A percentile compares a stretch with the other conserved stretches of the same genome.
Conservation (phyloP, 768 basidiomycete genomes). For the Suillus subluteus region DNA sequence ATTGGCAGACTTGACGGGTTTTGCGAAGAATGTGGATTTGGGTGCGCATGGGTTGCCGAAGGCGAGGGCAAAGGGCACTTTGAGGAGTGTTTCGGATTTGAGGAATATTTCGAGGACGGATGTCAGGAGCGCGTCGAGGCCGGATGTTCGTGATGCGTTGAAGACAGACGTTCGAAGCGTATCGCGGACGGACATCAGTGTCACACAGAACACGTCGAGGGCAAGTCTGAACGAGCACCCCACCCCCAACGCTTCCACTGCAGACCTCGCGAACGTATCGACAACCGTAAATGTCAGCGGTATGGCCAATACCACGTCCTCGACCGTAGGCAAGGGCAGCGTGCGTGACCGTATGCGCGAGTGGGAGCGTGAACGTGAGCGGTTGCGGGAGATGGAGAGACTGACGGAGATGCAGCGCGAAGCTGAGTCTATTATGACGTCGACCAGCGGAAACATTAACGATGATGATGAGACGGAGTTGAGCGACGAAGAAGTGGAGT, state of each 20-base stretch:
- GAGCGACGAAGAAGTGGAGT: slow-evolving; percentile 30
- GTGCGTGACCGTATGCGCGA: slow-evolving; percentile 68
- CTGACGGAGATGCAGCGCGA: slow-evolving; percentile 61
- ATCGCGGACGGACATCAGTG: background rate
- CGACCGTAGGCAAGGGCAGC: slow-evolving; percentile 29
- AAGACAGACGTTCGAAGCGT: background rate
- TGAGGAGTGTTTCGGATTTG: slow-evolving; percentile 45
- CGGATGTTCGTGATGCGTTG: background rate
- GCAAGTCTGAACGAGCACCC: slow-evolving; percentile 22
- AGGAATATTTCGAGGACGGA: slow-evolving; percentile 17
- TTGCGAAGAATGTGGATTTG: slow-evolving; percentile 36
- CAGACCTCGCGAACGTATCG: slow-evolving; percentile 23
- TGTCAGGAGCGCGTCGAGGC: slow-evolving; percentile 12
- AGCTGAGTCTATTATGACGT: slow-evolving; percentile 22
- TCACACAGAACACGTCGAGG: slow-evolving; percentile 9
- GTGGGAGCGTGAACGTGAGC: slow-evolving; percentile 74
- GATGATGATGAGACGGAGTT: slow-evolving; percentile 29
- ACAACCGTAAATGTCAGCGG: slow-evolving; percentile 10
- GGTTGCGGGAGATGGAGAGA: slow-evolving; percentile 69
- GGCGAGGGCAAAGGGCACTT: slow-evolving; percentile 29
- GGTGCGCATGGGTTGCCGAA: slow-evolving; percentile 30
- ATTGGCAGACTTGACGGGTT: slow-evolving; percentile 44
- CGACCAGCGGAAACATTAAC: slow-evolving; percentile 41
- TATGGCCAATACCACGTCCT: slow-evolving; percentile 10
- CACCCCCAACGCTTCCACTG: slow-evolving; percentile 14